Conservation (phyloP, 192 early-diverging fungal species). For the Coemansia sp. region DNA sequence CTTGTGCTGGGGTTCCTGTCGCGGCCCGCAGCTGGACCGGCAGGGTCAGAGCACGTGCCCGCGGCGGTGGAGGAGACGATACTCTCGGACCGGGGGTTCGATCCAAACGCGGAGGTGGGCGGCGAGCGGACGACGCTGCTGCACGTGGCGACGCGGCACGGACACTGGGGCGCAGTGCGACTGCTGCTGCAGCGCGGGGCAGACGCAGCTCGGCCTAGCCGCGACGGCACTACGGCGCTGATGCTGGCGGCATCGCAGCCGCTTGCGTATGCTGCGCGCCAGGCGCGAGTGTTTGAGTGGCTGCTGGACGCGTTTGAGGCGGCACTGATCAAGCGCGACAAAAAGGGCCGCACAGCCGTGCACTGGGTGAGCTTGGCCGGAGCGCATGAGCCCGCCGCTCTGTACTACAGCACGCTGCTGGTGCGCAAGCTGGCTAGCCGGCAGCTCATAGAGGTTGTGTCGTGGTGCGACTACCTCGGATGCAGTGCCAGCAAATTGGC, state of each 20-base stretch:
- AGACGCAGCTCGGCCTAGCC: constrained; percentile 10
- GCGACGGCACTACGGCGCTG: constrained; percentile 40
- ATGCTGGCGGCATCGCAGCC: constrained; percentile 29
- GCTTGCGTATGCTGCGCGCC: constrained; percentile 25
- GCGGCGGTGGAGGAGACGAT: constrained; percentile 20
- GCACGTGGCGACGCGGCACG: constrained; percentile 31
- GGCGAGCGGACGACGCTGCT: constrained; percentile 19
- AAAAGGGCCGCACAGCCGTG: constrained; percentile 35
- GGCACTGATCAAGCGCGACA: constrained; percentile 29
- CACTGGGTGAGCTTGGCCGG: constrained; percentile 37
- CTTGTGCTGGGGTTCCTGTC: background rate
- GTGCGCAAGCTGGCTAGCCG: constrained; percentile 7
- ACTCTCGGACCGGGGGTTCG: constrained; percentile 4
- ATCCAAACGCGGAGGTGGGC: constrained; percentile 12
- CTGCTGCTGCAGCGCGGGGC: constrained; percentile 34
- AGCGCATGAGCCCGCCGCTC: constrained; percentile 18
- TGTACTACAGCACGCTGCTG: constrained; percentile 17
- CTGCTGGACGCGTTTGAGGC: constrained; percentile 29
- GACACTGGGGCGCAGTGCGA: constrained; percentile 41
- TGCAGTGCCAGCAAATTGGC: constrained; percentile 26
- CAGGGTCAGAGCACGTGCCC: constrained; percentile 3
- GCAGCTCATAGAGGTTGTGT: constrained; percentile 17
- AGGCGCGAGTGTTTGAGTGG: constrained; percentile 22
- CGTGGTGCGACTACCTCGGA: constrained; percentile 38
- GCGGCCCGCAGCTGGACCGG: background rate